Base-by-base conservation (phyloP, 2,329 filamentous ascomycete genomes). In the Fusarium illudens region DNA sequence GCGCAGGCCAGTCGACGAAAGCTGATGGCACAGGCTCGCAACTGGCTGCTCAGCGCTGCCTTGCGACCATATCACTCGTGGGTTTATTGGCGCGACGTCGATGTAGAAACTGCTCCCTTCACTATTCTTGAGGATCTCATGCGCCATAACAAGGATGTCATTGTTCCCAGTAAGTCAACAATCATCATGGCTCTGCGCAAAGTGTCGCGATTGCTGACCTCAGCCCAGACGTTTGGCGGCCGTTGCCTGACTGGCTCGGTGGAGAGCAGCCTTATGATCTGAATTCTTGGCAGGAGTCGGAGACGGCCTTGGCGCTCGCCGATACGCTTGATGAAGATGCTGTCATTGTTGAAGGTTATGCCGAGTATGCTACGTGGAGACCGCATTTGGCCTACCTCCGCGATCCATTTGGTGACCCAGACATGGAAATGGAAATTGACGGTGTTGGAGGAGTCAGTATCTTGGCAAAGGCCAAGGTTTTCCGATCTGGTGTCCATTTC, bases 381-480 rank as follows among this genome's bases (percentile, higher is more conserved):
- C 96, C 96, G 39, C 96, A 99, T 85, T 85, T 99, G 75, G 96
- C 96, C 39, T 99, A 99, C 77, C 87, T 99, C 8, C 91, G 96
- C 62, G 96, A 99, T 77, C 96, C 96, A 2, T 98, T 97, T 75
- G 96, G 96, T 36, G 96, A 99, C 76, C 95, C 95, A 19, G 96
- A 99, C 77, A 97, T 98, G 91, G 96, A 99, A 78, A 98, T 99
- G 96, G 96, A 99, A 75, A 95, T 99, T 73, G 96, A 99, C 73
- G 96, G 96, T 70, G 94, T 99, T 48, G 95, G 96, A 52, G 96
- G 96, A 81, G 96, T 99, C 73, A 97, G 94, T 81, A 99, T 99
- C 74, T 81, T 99, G 72, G 95, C 96, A 46, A 99, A 98, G 80
- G 96, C 96, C 2, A 92, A 91, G 73, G 96, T 99, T 1, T 99